Base-by-base conservation (phyloP, 192 early-diverging fungal genomes). In the Coemansia umbellata region DNA sequence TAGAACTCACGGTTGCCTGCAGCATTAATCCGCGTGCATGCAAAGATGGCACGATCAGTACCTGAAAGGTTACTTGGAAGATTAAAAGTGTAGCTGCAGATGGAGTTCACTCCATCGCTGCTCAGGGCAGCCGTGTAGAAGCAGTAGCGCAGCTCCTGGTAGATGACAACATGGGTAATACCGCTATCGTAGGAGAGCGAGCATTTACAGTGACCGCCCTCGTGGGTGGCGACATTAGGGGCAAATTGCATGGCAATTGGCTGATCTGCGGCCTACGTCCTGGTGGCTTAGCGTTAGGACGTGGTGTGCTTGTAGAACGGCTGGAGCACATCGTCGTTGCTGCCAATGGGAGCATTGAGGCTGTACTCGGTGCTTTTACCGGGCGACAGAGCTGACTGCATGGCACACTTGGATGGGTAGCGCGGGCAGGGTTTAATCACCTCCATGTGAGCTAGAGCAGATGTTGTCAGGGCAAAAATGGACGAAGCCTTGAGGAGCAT, bases 21-120 rank as follows among this genome's bases (percentile, higher is more conserved):
- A 2, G 85, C 84, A 51, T 84, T 85, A 30, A 84, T 81, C 87
- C 87, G 87, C 2, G 78, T 64, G 85, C 87, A 88, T 1, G 71
- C 75, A 27, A 83, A 71, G 0, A 74, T 40, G 1, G 64, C 73
- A 4, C 48, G 28, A 40, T 37, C 48, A 1, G 75, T 24, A 9
- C 63, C 45, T 2, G 81, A 79, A 3, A 76, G 47, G 35, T 13
- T 53, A 15, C 32, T 39, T 13, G 58, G 69, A 35, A 57, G 13
- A 1, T 31, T 36, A 33, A 53, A 76, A 0, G 55, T 78, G 58
- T 48, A 65, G 0, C 42, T 31, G 18, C 37, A 31, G 0, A 60
- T 59, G 4, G 47, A 37, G 21, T 55, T 57, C 1, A 26, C 24
- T 8, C 63, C 63, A 1, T 51, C 55, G 18, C 21, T 37, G 18